phyloP scores from a whole-genome alignment of 23 red algal species.

The Gracilaria domingensis region DNA sequence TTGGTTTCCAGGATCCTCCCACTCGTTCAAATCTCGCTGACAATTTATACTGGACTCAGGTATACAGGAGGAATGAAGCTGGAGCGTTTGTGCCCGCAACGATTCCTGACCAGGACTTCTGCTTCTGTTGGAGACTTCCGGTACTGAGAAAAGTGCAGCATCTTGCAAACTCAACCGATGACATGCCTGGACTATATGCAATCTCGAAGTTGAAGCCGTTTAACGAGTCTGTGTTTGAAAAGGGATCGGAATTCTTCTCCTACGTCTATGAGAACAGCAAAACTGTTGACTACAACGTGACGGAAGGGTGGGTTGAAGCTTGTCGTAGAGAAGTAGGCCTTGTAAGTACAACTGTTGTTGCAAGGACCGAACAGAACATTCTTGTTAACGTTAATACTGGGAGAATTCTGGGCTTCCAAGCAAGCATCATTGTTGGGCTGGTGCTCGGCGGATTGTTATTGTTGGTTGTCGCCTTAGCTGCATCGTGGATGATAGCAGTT shows the following conservation, averaged over 20 bases:
- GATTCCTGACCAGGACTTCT: constrained; percentile 41
- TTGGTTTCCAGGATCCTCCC: constrained; percentile 68
- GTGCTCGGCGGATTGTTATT: constrained; percentile 63
- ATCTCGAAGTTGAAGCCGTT: constrained; percentile 61
- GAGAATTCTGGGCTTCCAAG: constrained; percentile 47
- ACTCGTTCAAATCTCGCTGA: constrained; percentile 53
- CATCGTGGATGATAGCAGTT: constrained; percentile 68
- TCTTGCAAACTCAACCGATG: constrained; percentile 48
- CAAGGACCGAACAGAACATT: constrained; percentile 41
- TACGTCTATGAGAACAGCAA: constrained; percentile 51
- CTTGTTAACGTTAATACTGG: constrained; percentile 27
- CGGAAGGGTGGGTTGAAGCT: constrained; percentile 63
- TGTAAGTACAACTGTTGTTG: constrained; percentile 42
- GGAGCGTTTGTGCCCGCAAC: constrained; percentile 21
- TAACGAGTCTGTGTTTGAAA: constrained; percentile 53
- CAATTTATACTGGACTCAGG: constrained; percentile 53
- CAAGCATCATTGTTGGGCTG: constrained; percentile 51
- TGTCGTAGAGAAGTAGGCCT: constrained; percentile 62
- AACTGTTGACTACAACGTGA: constrained; percentile 24
- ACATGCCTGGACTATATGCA: constrained; percentile 58
- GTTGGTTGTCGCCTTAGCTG: constrained; percentile 67
- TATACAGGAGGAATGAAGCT: constrained; percentile 36
- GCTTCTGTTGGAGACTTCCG: constrained; percentile 71
- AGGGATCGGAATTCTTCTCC: constrained; percentile 46
- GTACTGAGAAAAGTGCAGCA: constrained; percentile 28